A percentile compares a stretch with the other conserved stretches of the same genome.
Evolutionary conservation across 2,329 filamentous ascomycete species (phyloP).

Genomic region (Neopestalotiopsis sp.): DNA sequence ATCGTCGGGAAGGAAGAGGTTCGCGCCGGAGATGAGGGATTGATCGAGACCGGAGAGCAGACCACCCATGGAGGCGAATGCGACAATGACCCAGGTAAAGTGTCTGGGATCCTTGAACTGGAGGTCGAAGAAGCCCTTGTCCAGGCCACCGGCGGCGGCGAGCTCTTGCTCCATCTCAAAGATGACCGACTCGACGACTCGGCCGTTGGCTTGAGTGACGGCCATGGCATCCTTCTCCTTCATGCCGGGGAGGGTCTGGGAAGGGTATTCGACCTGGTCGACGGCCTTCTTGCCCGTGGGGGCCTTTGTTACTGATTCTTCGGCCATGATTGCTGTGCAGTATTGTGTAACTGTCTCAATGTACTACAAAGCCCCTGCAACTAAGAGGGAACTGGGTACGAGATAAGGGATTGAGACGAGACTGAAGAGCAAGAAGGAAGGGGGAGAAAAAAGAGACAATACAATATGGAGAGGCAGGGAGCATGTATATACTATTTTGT

Average conservation of each 20-base stretch:
- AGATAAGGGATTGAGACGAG: not conserved
- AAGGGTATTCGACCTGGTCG: conserved; percentile 31
- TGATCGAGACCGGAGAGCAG: conserved; percentile 75
- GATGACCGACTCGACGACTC: conserved; percentile 45
- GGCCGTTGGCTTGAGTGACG: conserved; percentile 38
- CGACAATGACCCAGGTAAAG: conserved; percentile 72
- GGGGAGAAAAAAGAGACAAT: not conserved
- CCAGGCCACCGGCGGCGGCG: conserved; percentile 31
- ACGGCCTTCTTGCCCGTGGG: conserved; percentile 16
- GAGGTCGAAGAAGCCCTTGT: conserved; percentile 55
- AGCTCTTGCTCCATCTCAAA: conserved; percentile 47
- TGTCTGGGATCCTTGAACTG: conserved; percentile 65
- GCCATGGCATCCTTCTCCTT: conserved; percentile 41
- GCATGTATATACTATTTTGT: not conserved
- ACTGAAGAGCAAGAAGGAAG: not conserved
- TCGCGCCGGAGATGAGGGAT: conserved; percentile 73
- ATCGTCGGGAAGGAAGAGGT: conserved; percentile 67
- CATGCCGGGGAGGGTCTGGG: conserved; percentile 26
- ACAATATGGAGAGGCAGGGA: not conserved
- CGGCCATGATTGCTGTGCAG: conserved; percentile 14
- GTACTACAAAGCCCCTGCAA: not conserved
- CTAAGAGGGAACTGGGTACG: not conserved
- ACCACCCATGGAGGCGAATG: conserved; percentile 77
- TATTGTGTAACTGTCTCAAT: not conserved
- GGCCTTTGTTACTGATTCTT: not conserved